Evolutionary conservation across 2,329 filamentous ascomycete genomes (phyloP), one percentile per base, ranked within the genome.

Genomic region (Sporothrix sp.): DNA sequence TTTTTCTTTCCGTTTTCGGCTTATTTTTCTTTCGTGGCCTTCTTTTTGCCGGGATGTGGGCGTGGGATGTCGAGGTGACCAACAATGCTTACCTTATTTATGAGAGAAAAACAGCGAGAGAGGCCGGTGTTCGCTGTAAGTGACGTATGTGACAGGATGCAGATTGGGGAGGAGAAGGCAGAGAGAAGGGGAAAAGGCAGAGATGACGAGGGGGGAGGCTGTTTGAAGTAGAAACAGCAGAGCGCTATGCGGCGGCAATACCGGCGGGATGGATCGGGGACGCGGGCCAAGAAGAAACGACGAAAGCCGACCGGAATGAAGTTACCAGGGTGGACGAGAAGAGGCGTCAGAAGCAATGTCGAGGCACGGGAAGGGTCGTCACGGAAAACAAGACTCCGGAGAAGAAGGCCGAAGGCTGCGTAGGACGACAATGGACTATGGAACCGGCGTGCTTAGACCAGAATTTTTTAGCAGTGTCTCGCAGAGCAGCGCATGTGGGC

Each of bases 221-320:
- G 30, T 50, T 30, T 6, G 39, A 39, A 39, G 39, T 23, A 44
- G 11, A 25, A 36, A 30, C 50, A 25, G 25, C 28, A 39, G 18
- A 16, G 46, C 46, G 49, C 48, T 51, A 50, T 52, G 30, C 33
- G 37, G 21, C 46, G 50, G 50, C 49, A 52, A 50, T 46, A 50
- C 30, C 47, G 42, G 42, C 52, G 36, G 46, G 32, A 45, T 40
- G 49, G 50, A 39, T 42, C 49, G 40, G 36, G 27, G 51, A 37
- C 13, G 35, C 49, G 50, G 42, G 23, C 27, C 43, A 48, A 40
- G 37, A 50, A 23, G 25, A 49, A 16, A 23, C 38, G 20, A 36
- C 20, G 38, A 25, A 51, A 14, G 33, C 33, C 35, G 28, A 30
- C 20, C 27, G 35, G 28, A 21, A 32, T 18, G 33, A 33, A 20